phyloP scores from a whole-genome alignment of 768 basidiomycete genomes.

The Pleurotus cornucopiae region DNA sequence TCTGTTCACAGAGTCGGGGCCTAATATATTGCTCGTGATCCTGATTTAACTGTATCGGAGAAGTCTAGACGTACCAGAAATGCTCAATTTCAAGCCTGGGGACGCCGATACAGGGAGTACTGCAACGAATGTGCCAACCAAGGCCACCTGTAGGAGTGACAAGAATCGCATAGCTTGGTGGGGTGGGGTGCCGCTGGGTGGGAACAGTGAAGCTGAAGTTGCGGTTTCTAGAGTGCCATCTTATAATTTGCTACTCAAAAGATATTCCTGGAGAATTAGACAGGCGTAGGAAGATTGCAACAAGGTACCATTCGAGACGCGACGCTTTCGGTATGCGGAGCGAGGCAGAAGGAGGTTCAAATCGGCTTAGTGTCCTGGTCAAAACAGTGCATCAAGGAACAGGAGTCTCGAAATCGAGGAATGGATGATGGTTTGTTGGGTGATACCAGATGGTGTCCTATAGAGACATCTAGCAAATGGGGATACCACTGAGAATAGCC shows the following conservation, averaged over 20 bases:
- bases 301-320: no score
- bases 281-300: no score
- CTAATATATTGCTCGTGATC: conserved; percentile 10
- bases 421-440: no score
- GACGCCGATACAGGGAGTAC: conserved; percentile 20
- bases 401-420: no score
- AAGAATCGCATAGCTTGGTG: conserved; percentile 8
- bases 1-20: conserved; percentile 28
- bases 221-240: background rate
- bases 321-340: no score
- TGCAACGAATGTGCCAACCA: conserved; percentile 19
- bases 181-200: background rate
- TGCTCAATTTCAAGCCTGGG: conserved; percentile 19
- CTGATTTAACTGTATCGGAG: background rate
- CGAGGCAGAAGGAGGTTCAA: no score
- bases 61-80: conserved; percentile 15
- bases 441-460: no score
- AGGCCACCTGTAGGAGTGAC: conserved; percentile 10
- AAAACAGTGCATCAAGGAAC: no score
- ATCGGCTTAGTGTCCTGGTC: no score
- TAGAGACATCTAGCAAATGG: no score
- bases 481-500: no score
- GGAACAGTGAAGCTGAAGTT: background rate
- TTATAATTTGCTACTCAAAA: background rate
- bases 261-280: no score